These are phyloP conservation scores for Penicillium capsulatum DNA, from an alignment of 2,329 filamentous ascomycete species.

Conservation along the genomic window DNA sequence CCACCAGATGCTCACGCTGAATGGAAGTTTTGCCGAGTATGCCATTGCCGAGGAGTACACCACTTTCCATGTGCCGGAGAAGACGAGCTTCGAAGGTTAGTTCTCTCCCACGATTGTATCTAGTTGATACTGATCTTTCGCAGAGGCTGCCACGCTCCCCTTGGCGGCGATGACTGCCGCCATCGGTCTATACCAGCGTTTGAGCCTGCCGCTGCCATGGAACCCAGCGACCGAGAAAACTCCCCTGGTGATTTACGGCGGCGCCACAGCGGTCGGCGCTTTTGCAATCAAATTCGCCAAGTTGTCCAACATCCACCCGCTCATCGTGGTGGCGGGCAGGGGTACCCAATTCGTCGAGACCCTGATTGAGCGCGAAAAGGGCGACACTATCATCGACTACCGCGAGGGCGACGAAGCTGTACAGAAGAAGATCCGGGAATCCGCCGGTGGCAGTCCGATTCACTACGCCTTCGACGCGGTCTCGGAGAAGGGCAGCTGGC, in stretches of 20 bases:
- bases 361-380: conserved; percentile 51
- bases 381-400: conserved; percentile 60
- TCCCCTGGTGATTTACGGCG: conserved; percentile 49
- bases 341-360: conserved; percentile 49
- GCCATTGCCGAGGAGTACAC: conserved; percentile 51
- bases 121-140: not conserved
- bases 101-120: not conserved
- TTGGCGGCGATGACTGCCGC: conserved; percentile 54
- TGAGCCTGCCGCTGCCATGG: conserved; percentile 51
- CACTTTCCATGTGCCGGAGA: conserved; percentile 52
- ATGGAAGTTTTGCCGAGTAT: conserved; percentile 57
- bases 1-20: conserved; percentile 47
- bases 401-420: conserved; percentile 54
- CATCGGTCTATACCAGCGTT: conserved; percentile 47
- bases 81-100: conserved; percentile 51
- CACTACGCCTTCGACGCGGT: conserved; percentile 57
- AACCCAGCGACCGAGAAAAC: conserved; percentile 31
- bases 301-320: conserved; percentile 55
- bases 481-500: conserved; percentile 49
- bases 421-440: conserved; percentile 42
- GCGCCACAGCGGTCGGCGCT: conserved; percentile 53
- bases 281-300: conserved; percentile 56
- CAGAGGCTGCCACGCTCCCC: conserved; percentile 55
- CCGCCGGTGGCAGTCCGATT: conserved; percentile 37
- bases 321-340: conserved; percentile 58